Evolutionary conservation across 2,329 filamentous ascomycete genomes (phyloP).

Genomic region (Cladophialophora exuberans): DNA sequence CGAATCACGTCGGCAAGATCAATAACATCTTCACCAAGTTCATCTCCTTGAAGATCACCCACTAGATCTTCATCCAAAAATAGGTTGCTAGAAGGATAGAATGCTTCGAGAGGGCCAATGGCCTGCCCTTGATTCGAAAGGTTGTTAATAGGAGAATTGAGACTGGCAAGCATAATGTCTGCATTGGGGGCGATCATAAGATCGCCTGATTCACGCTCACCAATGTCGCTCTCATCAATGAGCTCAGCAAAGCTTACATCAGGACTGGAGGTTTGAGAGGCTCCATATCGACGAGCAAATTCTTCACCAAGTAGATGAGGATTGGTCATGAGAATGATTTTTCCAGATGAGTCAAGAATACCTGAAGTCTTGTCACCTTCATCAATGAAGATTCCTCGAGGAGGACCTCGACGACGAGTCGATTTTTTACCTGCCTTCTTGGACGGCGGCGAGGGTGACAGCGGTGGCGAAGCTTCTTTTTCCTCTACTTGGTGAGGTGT

Average conservation of each 20-base stretch:
- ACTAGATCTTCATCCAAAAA: constrained; percentile 48
- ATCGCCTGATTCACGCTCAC: constrained; percentile 31
- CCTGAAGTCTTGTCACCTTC: constrained; percentile 53
- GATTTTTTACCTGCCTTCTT: constrained; percentile 42
- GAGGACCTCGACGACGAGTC: constrained; percentile 48
- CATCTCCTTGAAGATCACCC: constrained; percentile 57
- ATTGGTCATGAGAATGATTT: constrained; percentile 53
- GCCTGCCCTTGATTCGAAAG: constrained; percentile 56
- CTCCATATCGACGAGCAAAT: constrained; percentile 45
- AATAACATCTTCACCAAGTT: constrained; percentile 64
- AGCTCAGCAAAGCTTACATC: constrained; percentile 32
- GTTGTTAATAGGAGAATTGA: constrained; percentile 55
- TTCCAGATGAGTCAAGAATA: constrained; percentile 51
- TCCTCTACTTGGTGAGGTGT: constrained; percentile 52
- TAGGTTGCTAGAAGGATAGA: constrained; percentile 64
- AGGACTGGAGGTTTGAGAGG: constrained; percentile 31
- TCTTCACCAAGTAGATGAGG: constrained; percentile 36
- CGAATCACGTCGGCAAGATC: constrained; percentile 75
- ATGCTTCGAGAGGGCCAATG: constrained; percentile 75
- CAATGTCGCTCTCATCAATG: constrained; percentile 49
- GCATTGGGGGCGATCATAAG: constrained; percentile 53
- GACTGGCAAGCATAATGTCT: constrained; percentile 78
- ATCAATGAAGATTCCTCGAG: constrained; percentile 52
- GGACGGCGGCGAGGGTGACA: constrained; percentile 11
- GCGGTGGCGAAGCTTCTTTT: constrained; percentile 17